These are phyloP conservation scores for Heliamphora pulchella DNA, from an alignment of 179 eudicot genomes.

Conservation along the genomic window DNA sequence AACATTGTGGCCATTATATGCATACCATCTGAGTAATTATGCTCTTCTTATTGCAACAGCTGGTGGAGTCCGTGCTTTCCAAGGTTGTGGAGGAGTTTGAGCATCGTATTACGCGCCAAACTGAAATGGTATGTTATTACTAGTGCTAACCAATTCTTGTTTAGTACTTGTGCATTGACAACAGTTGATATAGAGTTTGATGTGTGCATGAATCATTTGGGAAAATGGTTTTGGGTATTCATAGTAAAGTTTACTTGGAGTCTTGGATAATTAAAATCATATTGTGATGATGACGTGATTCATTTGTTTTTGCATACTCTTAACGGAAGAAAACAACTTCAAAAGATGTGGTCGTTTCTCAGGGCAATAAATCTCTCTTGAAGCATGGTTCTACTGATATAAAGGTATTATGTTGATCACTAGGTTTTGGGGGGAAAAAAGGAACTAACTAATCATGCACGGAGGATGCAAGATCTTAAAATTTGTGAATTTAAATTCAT, in stretches of 20 bases:
- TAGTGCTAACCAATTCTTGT: background rate
- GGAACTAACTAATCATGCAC: background rate
- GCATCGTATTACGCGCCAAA: constrained; percentile 56
- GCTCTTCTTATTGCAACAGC: constrained; percentile 40
- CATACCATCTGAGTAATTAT: background rate
- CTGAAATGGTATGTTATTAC: constrained; percentile 46
- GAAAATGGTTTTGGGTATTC: background rate
- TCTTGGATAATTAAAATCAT: background rate
- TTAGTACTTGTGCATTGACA: background rate
- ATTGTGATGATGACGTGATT: background rate
- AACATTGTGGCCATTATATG: background rate
- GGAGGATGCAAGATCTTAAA: background rate
- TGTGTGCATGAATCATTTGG: background rate
- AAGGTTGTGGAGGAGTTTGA: constrained; percentile 95
- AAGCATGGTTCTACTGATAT: constrained; percentile 34
- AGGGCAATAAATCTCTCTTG: constrained; percentile 36
- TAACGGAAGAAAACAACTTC: constrained; percentile 41
- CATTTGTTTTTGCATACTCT: background rate
- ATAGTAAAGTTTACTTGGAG: background rate
- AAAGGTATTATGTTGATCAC: constrained; percentile 33
- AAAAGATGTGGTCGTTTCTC: constrained; percentile 35
- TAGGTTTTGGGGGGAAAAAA: background rate
- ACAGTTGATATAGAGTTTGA: constrained; percentile 8
- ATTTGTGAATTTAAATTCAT: background rate
- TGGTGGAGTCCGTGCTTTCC: constrained; percentile 74